phyloP scores from a whole-genome alignment of 768 basidiomycete genomes.

The Leccinum uliginosum region DNA sequence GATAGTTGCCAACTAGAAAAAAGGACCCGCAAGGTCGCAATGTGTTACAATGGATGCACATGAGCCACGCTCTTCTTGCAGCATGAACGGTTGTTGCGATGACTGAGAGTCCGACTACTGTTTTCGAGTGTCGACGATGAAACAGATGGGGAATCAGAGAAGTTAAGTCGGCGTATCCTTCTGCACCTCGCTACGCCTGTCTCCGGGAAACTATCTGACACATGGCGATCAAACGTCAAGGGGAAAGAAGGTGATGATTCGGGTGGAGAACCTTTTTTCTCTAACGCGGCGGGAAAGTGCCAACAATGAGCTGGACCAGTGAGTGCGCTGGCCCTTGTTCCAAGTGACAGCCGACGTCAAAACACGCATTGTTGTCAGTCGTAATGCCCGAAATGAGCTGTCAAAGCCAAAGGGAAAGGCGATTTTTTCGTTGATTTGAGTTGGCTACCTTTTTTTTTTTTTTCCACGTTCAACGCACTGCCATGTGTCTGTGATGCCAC shows the following conservation, averaged over 20 bases:
- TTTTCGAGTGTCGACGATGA: conserved; percentile 21
- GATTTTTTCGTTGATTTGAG: not conserved
- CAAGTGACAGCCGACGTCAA: conserved; percentile 24
- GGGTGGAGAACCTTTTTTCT: conserved; percentile 1
- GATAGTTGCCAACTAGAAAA: not conserved
- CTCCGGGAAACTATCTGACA: conserved; percentile 16
- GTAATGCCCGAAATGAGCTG: conserved; percentile 23
- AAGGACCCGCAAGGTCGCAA: not conserved
- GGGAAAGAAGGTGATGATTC: conserved; percentile 10
- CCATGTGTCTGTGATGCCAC: not conserved
- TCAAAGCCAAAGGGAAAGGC: conserved; percentile 10
- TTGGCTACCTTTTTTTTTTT: not conserved
- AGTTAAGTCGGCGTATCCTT: conserved; percentile 13
- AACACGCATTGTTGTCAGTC: conserved; percentile 11
- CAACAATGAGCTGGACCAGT: conserved; percentile 26
- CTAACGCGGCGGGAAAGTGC: conserved; percentile 10
- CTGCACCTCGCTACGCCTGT: conserved; percentile 18
- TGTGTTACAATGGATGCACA: not conserved
- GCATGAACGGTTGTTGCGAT: conserved; percentile 11
- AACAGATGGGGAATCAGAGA: conserved; percentile 15
- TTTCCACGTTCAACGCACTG: not conserved
- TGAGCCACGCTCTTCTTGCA: not conserved
- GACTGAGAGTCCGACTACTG: conserved; percentile 1
- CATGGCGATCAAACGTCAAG: conserved; percentile 27
- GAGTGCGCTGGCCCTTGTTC: conserved; percentile 3